Percentiles rank a stretch among this genome's conserved stretches.
phyloP scores from a whole-genome alignment of 805 yeast genomes.

The Limtongozyma cylindracea region DNA sequence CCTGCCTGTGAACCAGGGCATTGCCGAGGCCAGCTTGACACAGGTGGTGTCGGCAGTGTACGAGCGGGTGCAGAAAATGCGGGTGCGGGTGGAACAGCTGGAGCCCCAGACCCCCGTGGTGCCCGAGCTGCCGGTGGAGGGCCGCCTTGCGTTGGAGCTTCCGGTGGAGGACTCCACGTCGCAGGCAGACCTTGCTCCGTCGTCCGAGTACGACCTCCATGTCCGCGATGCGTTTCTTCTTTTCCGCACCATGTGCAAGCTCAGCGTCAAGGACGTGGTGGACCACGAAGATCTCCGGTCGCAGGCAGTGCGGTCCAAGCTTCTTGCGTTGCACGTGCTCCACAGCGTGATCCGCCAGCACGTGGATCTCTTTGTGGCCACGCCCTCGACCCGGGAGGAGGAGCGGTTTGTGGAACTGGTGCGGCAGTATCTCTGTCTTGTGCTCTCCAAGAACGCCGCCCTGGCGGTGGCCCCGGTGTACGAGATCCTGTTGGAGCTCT shows the following conservation, averaged over 20 bases:
- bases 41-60: constrained; percentile 76
- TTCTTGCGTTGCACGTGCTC: constrained; percentile 67
- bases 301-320: constrained; percentile 77
- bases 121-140: background rate
- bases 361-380: constrained; percentile 51
- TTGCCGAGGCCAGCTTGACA: constrained; percentile 86
- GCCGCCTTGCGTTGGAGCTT: constrained; percentile 23
- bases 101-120: constrained; percentile 3
- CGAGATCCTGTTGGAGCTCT: constrained; percentile 77
- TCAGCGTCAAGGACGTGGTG: constrained; percentile 69
- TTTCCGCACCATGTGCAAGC: constrained; percentile 85
- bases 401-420: constrained; percentile 54
- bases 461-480: constrained; percentile 79
- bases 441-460: constrained; percentile 79
- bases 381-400: constrained; percentile 20
- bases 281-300: constrained; percentile 67
- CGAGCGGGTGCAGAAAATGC: constrained; percentile 26
- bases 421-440: constrained; percentile 60
- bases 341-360: constrained; percentile 72
- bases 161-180: constrained; percentile 24
- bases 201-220: constrained; percentile 36
- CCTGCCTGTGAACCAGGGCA: constrained; percentile 64
- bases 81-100: constrained; percentile 1
- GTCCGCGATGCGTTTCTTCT: constrained; percentile 83
- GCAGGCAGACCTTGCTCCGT: constrained; percentile 16